Evolutionary conservation across 768 basidiomycete genomes (phyloP), one percentile per base, ranked within the genome.

Genomic region (Auricularia auricula-judae): DNA sequence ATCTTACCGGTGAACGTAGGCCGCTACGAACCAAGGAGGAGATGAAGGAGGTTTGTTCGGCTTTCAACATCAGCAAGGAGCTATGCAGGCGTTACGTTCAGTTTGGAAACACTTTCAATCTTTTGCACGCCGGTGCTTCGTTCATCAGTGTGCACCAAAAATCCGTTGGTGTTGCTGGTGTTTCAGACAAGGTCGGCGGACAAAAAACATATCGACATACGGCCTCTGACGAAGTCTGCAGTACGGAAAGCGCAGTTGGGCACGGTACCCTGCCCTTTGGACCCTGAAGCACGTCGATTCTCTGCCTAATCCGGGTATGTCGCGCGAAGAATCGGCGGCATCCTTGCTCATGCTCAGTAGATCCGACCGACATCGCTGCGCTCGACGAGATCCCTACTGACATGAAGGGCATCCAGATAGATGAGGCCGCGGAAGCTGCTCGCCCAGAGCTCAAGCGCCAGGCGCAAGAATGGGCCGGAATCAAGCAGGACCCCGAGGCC

Each of bases 11-110:
- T 36, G 39, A 7, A 5, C 21, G 4, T 18, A 51, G 47, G 47
- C 91, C 94, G 4, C 82, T 97, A 33, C 88, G 94, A 58, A 97
- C 94, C 43, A 96, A 96, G 79, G 93, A 95, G 72, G 94, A 97
- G 74, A 94, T 95, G 93, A 95, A 93, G 78, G 94, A 97, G 74
- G 94, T 97, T 59, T 97, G 94, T 74, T 95, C 94, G 3, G 94
- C 94, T 3, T 97, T 97, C 83, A 96, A 96, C 75, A 91, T 97
- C 74, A 89, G 89, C 80, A 96, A 96, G 76, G 93, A 95, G 71
- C 82, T 92, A 71, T 97, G 94, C 79, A 91, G 88, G 62, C 95
- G 95, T 81, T 97, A 97, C 72, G 92, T 97, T 54, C 94, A 97
- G 75, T 97, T 97, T 74, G 94, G 94, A 67, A 97, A 97, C 80